phyloP scores from a whole-genome alignment of 306 rosid species.

The Ormosia emarginata region DNA sequence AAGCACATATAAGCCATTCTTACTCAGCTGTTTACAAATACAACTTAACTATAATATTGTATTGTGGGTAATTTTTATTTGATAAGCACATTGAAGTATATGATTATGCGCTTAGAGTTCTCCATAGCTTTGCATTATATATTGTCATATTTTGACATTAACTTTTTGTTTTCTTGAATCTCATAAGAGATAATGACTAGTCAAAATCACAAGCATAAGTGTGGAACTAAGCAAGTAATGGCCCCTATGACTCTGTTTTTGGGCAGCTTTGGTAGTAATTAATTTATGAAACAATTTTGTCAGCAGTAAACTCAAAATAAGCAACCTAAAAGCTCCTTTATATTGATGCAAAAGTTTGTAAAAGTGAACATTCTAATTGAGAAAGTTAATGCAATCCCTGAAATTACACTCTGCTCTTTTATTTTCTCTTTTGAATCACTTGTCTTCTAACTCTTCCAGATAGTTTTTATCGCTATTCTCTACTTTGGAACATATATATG shows the following conservation, averaged over 20 bases:
- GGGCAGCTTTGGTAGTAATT: neutral
- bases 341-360: neutral
- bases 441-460: neutral
- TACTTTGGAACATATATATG: neutral
- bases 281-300: too few relatives aligned
- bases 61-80: too few relatives aligned
- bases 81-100: too few relatives aligned
- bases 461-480: neutral
- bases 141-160: too few relatives aligned
- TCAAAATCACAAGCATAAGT: neutral
- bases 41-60: too few relatives aligned
- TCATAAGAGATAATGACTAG: neutral
- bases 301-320: neutral
- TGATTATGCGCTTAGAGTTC: neutral
- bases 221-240: neutral
- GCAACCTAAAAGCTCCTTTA: neutral
- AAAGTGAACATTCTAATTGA: neutral
- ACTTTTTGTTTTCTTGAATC: too few relatives aligned
- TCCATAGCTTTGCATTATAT: neutral
- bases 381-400: conserved; percentile 27
- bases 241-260: neutral
- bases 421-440: neutral
- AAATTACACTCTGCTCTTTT: neutral
- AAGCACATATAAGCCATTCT: too few relatives aligned
- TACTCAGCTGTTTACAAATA: too few relatives aligned